Conservation (phyloP, 495 filamentous ascomycete species). For the Xylaria grammica region DNA sequence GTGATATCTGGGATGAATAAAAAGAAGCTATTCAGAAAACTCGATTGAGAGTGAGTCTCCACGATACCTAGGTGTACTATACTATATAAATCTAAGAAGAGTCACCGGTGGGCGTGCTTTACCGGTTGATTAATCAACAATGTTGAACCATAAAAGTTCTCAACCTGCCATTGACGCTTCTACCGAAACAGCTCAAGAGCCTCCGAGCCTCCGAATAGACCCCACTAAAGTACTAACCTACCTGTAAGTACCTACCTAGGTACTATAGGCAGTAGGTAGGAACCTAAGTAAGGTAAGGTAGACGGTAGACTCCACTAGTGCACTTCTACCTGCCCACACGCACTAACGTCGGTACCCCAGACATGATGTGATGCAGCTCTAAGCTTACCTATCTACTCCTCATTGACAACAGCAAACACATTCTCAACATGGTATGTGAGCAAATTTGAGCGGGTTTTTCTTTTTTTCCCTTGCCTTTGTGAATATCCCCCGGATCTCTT, state of each 20-base stretch:
- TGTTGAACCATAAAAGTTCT: not conserved
- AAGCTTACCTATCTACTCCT: conserved; percentile 15
- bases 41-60: not conserved
- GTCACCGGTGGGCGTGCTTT: not conserved
- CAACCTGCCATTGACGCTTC: conserved; percentile 3
- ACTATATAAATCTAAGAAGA: too few relatives aligned
- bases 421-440: conserved; percentile 22
- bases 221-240: too few relatives aligned
- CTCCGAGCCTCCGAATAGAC: not conserved
- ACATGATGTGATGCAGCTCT: conserved; percentile 15
- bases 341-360: not conserved
- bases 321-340: too few relatives aligned
- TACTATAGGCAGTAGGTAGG: too few relatives aligned
- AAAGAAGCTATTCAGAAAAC: not conserved
- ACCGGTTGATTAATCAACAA: not conserved
- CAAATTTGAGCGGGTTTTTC: conserved; percentile 40
- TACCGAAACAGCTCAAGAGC: not conserved
- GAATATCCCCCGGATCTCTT: not conserved
- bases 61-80: too few relatives aligned
- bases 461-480: not conserved
- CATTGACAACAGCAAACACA: not conserved
- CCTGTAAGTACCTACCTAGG: too few relatives aligned
- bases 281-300: too few relatives aligned
- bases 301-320: too few relatives aligned
- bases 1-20: not conserved